Conservation (phyloP, 306 rosid species). For the Cucumis cinereus region DNA sequence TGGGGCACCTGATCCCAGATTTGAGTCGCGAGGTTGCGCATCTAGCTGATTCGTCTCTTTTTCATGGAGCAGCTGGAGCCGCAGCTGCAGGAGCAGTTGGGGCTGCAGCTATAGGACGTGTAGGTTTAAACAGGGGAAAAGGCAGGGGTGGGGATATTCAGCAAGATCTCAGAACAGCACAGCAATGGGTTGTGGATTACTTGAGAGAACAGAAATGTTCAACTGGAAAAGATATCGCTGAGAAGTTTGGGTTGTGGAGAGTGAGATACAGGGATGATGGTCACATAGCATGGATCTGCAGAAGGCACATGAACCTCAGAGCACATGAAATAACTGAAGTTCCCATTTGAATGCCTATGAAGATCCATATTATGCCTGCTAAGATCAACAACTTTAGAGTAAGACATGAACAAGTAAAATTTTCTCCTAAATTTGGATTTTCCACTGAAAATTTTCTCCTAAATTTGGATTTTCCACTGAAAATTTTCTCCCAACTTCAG, state of each 20-base stretch:
- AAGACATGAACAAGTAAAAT: not conserved
- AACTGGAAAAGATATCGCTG: slow-evolving; percentile 81
- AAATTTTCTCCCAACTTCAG: not conserved
- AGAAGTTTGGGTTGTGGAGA: slow-evolving; percentile 86
- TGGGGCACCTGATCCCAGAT: slow-evolving; percentile 94
- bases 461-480: not conserved
- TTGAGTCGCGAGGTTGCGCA: slow-evolving; percentile 82
- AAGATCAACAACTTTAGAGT: not conserved
- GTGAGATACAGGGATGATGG: slow-evolving; percentile 81
- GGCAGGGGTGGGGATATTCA: slow-evolving; percentile 50
- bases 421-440: not conserved
- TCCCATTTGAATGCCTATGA: slow-evolving; percentile 37
- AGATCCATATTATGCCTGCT: not conserved
- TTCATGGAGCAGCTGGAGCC: slow-evolving; percentile 50
- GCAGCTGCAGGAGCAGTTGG: slow-evolving; percentile 58
- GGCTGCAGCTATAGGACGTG: slow-evolving; percentile 43
- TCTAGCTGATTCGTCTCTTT: slow-evolving; percentile 58
- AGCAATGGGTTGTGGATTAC: slow-evolving; percentile 91
- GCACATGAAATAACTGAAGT: slow-evolving; percentile 80
- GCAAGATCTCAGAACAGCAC: slow-evolving; percentile 67
- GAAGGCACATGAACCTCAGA: slow-evolving; percentile 71
- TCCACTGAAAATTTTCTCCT: not conserved
- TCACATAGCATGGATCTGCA: slow-evolving; percentile 81
- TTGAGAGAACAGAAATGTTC: slow-evolving; percentile 71
- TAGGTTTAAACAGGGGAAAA: slow-evolving; percentile 19